These are phyloP conservation scores for Rickenella mellea DNA, from an alignment of 768 basidiomycete genomes.

Conservation along the genomic window DNA sequence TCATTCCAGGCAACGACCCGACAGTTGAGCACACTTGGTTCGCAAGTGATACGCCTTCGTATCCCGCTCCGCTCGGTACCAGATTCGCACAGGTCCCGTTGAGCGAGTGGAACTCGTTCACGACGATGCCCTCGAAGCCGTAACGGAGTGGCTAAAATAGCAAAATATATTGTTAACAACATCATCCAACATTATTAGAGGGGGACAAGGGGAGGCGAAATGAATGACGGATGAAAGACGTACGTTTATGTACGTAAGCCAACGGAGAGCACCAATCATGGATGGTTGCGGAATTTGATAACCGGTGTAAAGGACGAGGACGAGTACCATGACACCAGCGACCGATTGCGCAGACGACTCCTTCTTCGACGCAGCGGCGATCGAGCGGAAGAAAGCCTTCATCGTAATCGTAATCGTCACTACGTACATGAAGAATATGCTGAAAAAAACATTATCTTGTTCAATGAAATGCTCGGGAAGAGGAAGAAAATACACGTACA, in stretches of 20 bases:
- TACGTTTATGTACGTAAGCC: constrained; percentile 23
- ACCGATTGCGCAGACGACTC: constrained; percentile 7
- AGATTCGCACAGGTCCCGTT: constrained; percentile 20
- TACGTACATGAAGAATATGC: constrained; percentile 15
- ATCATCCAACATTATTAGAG: constrained; percentile 10
- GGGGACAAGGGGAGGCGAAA: constrained; percentile 10
- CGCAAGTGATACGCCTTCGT: constrained; percentile 8
- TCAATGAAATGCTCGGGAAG: neutral
- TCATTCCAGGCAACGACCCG: constrained; percentile 21
- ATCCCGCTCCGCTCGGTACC: constrained; percentile 8
- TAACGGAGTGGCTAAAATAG: constrained; percentile 30
- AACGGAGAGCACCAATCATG: constrained; percentile 16
- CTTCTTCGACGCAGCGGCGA: constrained; percentile 6
- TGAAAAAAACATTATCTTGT: constrained; percentile 9
- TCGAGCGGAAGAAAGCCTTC: constrained; percentile 29
- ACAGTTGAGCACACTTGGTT: constrained; percentile 28
- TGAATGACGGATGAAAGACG: constrained; percentile 13
- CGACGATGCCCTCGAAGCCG: constrained; percentile 29
- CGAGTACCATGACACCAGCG: constrained; percentile 20
- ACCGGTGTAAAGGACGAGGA: constrained; percentile 25
- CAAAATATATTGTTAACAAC: constrained; percentile 26
- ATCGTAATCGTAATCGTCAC: constrained; percentile 25
- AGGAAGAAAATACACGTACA: constrained; percentile 31
- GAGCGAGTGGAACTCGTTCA: constrained; percentile 29
- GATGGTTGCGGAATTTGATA: constrained; percentile 14